These are phyloP conservation scores for Heterobasidion parviporum DNA, from an alignment of 1,284 basidiomycete species.

Conservation along the genomic window DNA sequence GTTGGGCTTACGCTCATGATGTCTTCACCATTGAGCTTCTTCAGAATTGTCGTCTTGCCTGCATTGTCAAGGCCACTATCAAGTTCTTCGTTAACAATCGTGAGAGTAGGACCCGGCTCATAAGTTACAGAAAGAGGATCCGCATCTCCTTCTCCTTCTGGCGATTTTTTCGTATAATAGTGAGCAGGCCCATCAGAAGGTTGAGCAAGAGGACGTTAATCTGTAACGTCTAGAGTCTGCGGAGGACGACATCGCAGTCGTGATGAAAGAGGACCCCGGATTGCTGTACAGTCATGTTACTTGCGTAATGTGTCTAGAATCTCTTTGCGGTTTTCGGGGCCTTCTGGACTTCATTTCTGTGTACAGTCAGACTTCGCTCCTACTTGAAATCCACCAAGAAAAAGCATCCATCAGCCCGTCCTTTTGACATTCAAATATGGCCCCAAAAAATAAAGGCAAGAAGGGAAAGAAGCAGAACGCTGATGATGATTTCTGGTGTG, in stretches of 20 bases:
- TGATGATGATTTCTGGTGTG: conserved; percentile 79
- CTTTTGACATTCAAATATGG: conserved; percentile 37
- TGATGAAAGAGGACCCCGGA: no score
- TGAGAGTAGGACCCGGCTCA: background rate
- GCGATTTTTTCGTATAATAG: conserved; percentile 95
- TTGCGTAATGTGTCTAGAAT: no score
- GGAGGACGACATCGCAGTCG: background rate
- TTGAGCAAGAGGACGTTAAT: background rate
- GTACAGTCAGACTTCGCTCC: background rate
- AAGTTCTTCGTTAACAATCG: background rate
- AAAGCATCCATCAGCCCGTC: no score
- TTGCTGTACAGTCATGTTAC: no score
- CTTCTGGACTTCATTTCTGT: no score
- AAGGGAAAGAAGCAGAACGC: conserved; percentile 78
- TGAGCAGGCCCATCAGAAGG: conserved; percentile 75
- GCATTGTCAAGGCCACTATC: conserved; percentile 95
- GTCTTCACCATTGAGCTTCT: conserved; percentile 89
- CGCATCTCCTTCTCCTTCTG: conserved; percentile 95
- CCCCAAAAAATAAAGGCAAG: conserved; percentile 85
- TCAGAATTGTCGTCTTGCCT: conserved; percentile 97
- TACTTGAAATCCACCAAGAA: background rate
- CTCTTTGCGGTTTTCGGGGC: no score
- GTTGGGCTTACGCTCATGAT: conserved; percentile 87
- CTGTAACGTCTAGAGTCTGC: background rate
- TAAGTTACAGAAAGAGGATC: conserved; percentile 80